Evolutionary conservation across 2,329 filamentous ascomycete genomes (phyloP).

Genomic region (Mycogone perniciosa): DNA sequence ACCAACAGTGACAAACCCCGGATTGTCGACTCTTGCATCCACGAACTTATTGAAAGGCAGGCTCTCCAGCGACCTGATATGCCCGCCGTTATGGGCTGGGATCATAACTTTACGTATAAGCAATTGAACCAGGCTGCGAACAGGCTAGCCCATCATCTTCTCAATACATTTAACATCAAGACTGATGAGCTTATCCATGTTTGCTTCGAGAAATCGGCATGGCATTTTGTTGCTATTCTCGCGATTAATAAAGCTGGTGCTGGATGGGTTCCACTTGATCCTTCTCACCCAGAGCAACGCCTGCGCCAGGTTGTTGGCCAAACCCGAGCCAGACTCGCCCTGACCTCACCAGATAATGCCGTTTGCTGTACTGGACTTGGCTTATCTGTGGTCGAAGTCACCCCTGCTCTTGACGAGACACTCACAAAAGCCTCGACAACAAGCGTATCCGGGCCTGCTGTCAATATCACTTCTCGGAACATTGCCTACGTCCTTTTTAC

Average conservation of each 20-base stretch:
- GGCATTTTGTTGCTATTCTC: slow-evolving; percentile 15
- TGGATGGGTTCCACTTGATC: slow-evolving; percentile 16
- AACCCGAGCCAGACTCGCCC: slow-evolving; percentile 6
- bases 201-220: slow-evolving; percentile 24
- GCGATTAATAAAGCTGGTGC: slow-evolving; percentile 17
- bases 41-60: slow-evolving; percentile 8
- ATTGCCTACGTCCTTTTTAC: slow-evolving; percentile 8
- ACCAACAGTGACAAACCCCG: slow-evolving; percentile 2
- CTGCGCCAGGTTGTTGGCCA: slow-evolving; percentile 7
- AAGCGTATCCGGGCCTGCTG: background rate
- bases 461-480: slow-evolving; percentile 2
- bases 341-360: slow-evolving; percentile 10
- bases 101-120: slow-evolving; percentile 7
- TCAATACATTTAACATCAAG: background rate
- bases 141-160: slow-evolving; percentile 1
- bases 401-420: background rate
- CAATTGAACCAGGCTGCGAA: slow-evolving; percentile 5
- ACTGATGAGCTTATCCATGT: slow-evolving; percentile 16
- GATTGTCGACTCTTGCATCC: slow-evolving; percentile 9
- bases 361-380: slow-evolving; percentile 16
- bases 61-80: background rate
- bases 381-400: slow-evolving; percentile 7
- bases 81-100: slow-evolving; percentile 13
- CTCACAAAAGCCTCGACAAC: background rate
- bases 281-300: slow-evolving; percentile 12